Evolutionary conservation across 1,284 basidiomycete genomes (phyloP).

Genomic region (Hymenochaete sp.): DNA sequence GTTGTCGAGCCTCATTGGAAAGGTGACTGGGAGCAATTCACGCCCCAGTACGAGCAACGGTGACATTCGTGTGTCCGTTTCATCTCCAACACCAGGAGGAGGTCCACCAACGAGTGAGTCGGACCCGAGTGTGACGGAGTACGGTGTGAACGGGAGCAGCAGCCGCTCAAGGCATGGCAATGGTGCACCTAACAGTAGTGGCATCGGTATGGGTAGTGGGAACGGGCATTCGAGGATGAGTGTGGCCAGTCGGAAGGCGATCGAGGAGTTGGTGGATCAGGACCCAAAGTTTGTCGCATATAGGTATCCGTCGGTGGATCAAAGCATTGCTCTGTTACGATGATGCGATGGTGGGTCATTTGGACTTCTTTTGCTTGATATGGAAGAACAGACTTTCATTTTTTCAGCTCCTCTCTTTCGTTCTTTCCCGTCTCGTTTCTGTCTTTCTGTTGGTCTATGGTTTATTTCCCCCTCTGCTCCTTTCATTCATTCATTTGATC

Average conservation of each 20-base stretch:
- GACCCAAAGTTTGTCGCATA: conserved; percentile 76
- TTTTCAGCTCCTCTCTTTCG: not conserved
- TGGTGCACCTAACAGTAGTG: not conserved
- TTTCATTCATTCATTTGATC: not conserved
- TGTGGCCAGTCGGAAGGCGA: conserved; percentile 53
- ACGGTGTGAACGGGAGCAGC: conserved; percentile 15
- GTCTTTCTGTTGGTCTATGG: not conserved
- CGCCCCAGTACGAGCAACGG: not conserved
- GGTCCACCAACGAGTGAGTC: conserved; percentile 7
- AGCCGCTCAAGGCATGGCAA: conserved; percentile 15
- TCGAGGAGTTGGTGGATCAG: conserved; percentile 70
- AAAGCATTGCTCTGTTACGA: conserved; percentile 25
- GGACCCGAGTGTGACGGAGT: conserved; percentile 11
- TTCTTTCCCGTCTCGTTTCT: not conserved
- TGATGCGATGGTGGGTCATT: conserved; percentile 2
- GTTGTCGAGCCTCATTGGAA: conserved; percentile 53
- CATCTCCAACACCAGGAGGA: not conserved
- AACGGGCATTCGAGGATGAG: conserved; percentile 40
- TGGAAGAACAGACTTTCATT: not conserved
- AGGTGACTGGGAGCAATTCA: conserved; percentile 22
- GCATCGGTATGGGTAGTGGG: not conserved
- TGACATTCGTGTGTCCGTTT: not conserved
- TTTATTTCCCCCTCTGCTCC: not conserved
- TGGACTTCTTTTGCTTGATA: not conserved
- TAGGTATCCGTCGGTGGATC: conserved; percentile 70